Evolutionary conservation across 768 basidiomycete genomes (phyloP).

Genomic region (Hygrocybe coccinea): DNA sequence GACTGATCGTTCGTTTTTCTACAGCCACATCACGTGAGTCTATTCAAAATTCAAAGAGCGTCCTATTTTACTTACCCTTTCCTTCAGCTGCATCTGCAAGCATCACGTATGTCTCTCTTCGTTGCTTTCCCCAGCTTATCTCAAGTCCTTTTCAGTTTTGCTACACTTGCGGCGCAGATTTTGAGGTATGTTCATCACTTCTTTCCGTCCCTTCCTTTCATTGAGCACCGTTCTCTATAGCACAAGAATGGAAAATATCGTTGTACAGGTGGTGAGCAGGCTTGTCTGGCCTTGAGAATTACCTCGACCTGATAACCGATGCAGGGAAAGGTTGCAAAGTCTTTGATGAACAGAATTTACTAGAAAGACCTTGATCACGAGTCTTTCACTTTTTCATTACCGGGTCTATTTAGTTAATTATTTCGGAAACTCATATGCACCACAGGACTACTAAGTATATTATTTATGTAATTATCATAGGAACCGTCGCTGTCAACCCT

Average conservation of each 20-base stretch:
- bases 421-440: too few relatives aligned
- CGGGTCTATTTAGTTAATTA: too few relatives aligned
- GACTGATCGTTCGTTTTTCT: background rate
- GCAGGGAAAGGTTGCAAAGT: conserved; percentile 17
- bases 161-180: conserved; percentile 19
- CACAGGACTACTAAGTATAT: too few relatives aligned
- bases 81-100: conserved; percentile 11
- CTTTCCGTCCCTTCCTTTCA: background rate
- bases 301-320: background rate
- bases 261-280: conserved; percentile 14
- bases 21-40: conserved; percentile 18
- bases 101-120: conserved; percentile 15
- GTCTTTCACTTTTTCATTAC: too few relatives aligned
- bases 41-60: too few relatives aligned
- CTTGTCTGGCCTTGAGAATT: background rate
- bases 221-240: background rate
- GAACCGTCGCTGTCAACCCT: too few relatives aligned
- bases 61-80: background rate
- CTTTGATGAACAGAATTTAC: conserved; percentile 20
- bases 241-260: conserved; percentile 16
- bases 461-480: too few relatives aligned
- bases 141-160: conserved; percentile 14
- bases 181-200: conserved; percentile 7
- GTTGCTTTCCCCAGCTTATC: conserved; percentile 9
- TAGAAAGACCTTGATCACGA: conserved; percentile 7